Evolutionary conservation across 495 filamentous ascomycete genomes (phyloP), one percentile per base, ranked within the genome.

Genomic region (Penicillium goetzii): DNA sequence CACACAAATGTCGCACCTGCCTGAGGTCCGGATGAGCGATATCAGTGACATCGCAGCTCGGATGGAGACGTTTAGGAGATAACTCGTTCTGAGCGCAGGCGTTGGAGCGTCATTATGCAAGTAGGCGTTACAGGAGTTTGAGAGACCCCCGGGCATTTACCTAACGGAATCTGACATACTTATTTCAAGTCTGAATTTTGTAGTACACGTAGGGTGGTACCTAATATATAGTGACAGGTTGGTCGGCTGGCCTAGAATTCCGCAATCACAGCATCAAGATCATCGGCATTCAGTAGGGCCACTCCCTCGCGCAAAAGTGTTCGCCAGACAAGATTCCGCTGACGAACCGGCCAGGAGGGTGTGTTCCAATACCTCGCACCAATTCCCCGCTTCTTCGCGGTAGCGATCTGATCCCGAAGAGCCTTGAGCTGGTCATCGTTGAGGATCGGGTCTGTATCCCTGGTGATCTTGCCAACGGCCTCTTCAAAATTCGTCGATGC

Each of bases 241-340:
- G 9, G 23, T 15, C 45, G 3, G 28, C 28, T 3, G 25, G 14
- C 10, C 41, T 58, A 80, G 41, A 80, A 80, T 34, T 70, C 80
- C 26, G 72, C 65, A 8, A 79, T 72, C 28, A 81, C 86, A 38
- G 77, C 85, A 63, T 84, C 75, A 43, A 96, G 70, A 75, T 95
- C 90, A 79, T 96, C 91, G 0, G 88, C 91, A 75, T 92, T 94
- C 54, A 96, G 74, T 43, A 93, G 75, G 52, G 87, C 85, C 12
- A 89, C 87, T 0, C 90, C 90, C 65, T 91, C 89, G 38, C 77
- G 72, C 23, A 90, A 74, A 34, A 95, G 72, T 4, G 85, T 81
- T 64, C 84, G 75, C 91, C 91, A 93, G 26, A 94, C 77, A 17
- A 81, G 74, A 73, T 92, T 89, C 40, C 90, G 79, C 41, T 83